A percentile compares a stretch with the other conserved stretches of the same genome.
Evolutionary conservation across 2,329 filamentous ascomycete species (phyloP).

Genomic region (Aotearoamyces nothofagi): DNA sequence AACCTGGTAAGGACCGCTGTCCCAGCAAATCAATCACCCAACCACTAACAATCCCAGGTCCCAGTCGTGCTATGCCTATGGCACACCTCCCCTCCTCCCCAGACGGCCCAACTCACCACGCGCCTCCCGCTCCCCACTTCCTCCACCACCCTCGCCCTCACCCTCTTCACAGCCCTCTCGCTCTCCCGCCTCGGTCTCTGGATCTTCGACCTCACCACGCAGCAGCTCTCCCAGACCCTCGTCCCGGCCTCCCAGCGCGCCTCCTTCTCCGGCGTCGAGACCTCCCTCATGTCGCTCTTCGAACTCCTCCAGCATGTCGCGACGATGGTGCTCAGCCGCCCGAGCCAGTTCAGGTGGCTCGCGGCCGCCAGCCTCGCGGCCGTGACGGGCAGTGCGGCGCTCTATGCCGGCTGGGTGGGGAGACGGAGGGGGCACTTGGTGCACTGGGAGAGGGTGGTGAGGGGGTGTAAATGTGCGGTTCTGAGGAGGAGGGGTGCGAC

Average conservation of each 20-base stretch:
- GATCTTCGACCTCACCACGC: slow-evolving; percentile 24
- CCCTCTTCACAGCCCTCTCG: slow-evolving; percentile 20
- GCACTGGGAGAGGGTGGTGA: slow-evolving; percentile 17
- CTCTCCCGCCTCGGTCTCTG: slow-evolving; percentile 23
- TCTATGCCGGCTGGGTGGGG: slow-evolving; percentile 20
- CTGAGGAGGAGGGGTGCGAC: neutral
- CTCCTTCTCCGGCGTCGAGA: slow-evolving; percentile 23
- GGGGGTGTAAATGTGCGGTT: neutral
- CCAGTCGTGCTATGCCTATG: slow-evolving; percentile 21
- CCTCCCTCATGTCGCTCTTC: slow-evolving; percentile 20
- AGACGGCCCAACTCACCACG: neutral
- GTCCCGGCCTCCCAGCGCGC: slow-evolving; percentile 18
- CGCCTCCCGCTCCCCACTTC: neutral
- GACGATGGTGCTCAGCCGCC: slow-evolving; percentile 19
- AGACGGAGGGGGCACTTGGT: slow-evolving; percentile 20
- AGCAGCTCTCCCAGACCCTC: slow-evolving; percentile 24
- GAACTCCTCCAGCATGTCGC: slow-evolving; percentile 21
- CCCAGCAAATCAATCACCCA: neutral
- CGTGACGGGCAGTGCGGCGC: slow-evolving; percentile 15
- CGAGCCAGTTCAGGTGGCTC: slow-evolving; percentile 21
- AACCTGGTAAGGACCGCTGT: slow-evolving; percentile 18
- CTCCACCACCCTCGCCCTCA: neutral
- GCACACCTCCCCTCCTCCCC: too few species aligned
- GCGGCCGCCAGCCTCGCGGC: slow-evolving; percentile 19
- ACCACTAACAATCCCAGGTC: slow-evolving; percentile 10